Evolutionary conservation across 345 rosid genomes (phyloP), one percentile per base, ranked within the genome.

Genomic region (Turritis glabra): DNA sequence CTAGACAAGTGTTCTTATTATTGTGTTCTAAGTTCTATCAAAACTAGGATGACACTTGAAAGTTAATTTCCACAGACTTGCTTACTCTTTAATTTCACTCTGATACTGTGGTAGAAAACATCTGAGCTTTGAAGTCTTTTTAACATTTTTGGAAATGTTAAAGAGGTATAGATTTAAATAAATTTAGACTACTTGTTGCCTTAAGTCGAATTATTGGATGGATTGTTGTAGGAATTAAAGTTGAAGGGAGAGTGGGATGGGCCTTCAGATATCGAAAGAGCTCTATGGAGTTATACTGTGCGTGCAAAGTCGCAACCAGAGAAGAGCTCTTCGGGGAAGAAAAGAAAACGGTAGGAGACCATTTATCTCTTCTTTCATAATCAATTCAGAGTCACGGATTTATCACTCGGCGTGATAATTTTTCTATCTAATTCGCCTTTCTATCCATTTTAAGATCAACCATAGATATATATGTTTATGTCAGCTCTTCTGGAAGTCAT

Each of bases 191-290:
- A 26, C 17, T 46, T 35, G 46, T 50, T 50, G 68, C 5, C 68
- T 67, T 50, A 17, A 22, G 60, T 43, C 8, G 32, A 17, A 40
- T 40, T 15, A 44, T 4, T 40, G 17, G 46, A 15, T 56, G 47
- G 61, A 48, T 68, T 61, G 35, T 40, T 82, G 56, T 82, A 88
- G 96, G 97, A 90, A 30, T 73, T 90, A 72, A 88, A 85, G 79
- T 40, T 79, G 17, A 63, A 83, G 66, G 90, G 71, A 62, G 85
- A 84, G 18, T 57, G 77, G 69, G 84, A 84, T 83, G 87, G 89
- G 5, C 82, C 93, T 54, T 85, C 96, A 6, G 97, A 89, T 69
- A 81, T 91, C 32, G 98, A 94, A 82, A 87, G 90, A 79, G 90
- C 95, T 44, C 73, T 91, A 50, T 90, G 98, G 98, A 87, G 96